A percentile compares a stretch with the other conserved stretches of the same genome.
Evolutionary conservation across 2,329 filamentous ascomycete genomes (phyloP).

Genomic region (Orbilia quercus): DNA sequence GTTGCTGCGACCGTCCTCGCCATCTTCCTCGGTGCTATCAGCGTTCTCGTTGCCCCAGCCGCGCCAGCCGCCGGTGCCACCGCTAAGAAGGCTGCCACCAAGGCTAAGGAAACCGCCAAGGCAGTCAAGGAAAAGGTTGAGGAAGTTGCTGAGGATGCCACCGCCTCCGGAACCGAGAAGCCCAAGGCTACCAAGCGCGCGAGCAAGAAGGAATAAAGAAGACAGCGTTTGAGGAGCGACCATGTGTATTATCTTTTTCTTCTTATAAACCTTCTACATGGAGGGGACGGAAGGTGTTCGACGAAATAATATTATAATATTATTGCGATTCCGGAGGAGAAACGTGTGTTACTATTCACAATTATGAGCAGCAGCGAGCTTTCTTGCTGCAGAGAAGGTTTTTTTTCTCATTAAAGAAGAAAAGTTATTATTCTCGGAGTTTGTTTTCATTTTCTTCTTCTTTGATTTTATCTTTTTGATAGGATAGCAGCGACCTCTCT

Average conservation of each 20-base stretch:
- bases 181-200: constrained; percentile 76
- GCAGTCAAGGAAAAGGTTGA: constrained; percentile 67
- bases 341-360: constrained; percentile 19
- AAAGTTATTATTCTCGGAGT: constrained; percentile 30
- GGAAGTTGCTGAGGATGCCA: constrained; percentile 74
- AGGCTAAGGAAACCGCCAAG: constrained; percentile 76
- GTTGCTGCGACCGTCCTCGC: constrained; percentile 76
- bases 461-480: constrained; percentile 24
- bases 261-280: constrained; percentile 16
- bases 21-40: constrained; percentile 75
- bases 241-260: constrained; percentile 44
- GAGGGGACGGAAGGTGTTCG: constrained; percentile 19
- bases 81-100: constrained; percentile 76
- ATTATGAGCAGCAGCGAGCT: not conserved
- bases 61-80: constrained; percentile 55
- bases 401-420: constrained; percentile 19
- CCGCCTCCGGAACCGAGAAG: constrained; percentile 75
- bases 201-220: constrained; percentile 65
- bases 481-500: constrained; percentile 10
- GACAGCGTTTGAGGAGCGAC: not conserved
- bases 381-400: not conserved
- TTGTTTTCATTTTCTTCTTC: not conserved
- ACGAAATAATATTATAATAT: constrained; percentile 43
- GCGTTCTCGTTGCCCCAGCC: constrained; percentile 73
- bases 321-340: constrained; percentile 21